phyloP scores from a whole-genome alignment of 495 filamentous ascomycete species.

The Penicillium chermesinum region DNA sequence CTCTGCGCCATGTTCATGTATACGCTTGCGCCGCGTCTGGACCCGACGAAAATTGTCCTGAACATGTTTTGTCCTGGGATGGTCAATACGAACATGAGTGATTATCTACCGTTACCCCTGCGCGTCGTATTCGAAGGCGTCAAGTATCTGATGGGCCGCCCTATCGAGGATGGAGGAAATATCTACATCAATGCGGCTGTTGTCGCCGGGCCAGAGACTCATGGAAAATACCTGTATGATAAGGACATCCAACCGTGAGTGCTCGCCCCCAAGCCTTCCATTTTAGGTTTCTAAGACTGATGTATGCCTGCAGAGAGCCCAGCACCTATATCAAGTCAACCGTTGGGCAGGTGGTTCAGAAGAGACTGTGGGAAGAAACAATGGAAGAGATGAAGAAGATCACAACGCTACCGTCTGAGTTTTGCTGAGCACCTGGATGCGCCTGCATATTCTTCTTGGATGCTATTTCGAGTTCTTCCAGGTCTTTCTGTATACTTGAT shows the following conservation, averaged over 20 bases:
- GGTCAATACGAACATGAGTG: slow-evolving; percentile 12
- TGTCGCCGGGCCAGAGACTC: slow-evolving; percentile 3
- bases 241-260: slow-evolving; percentile 2
- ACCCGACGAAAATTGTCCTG: slow-evolving; percentile 10
- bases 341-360: slow-evolving; percentile 5
- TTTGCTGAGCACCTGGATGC: no score
- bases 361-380: slow-evolving; percentile 8
- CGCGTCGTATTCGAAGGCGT: not conserved
- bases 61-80: slow-evolving; percentile 24
- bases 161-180: slow-evolving; percentile 2
- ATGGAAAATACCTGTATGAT: slow-evolving; percentile 3
- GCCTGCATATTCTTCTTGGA: no score
- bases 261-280: not conserved
- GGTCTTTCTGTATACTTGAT: no score
- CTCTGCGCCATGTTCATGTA: slow-evolving; percentile 27
- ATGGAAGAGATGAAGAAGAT: slow-evolving; percentile 3
- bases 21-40: slow-evolving; percentile 21
- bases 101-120: slow-evolving; percentile 3
- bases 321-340: slow-evolving; percentile 1
- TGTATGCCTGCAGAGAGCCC: not conserved
- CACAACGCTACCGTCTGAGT: slow-evolving; percentile 2
- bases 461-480: not conserved
- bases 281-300: slow-evolving; percentile 1
- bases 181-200: slow-evolving; percentile 1
- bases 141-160: not conserved